A percentile compares a stretch with the other conserved stretches of the same genome.
Evolutionary conservation across 306 rosid genomes (phyloP).

Genomic region (Carpinus fangiana): DNA sequence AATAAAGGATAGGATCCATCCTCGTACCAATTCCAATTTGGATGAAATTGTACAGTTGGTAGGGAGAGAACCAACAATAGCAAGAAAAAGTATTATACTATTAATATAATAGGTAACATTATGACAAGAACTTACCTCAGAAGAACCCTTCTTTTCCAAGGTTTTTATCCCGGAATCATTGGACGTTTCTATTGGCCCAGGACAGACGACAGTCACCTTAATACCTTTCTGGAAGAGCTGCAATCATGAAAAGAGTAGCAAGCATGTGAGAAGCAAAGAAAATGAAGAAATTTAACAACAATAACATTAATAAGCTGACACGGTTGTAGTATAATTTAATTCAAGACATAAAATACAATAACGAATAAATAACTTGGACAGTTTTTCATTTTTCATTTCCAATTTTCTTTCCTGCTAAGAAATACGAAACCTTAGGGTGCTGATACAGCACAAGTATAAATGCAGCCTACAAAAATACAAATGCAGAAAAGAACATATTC

Average conservation of each 20-base stretch:
- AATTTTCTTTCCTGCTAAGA: background rate
- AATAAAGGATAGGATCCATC: background rate
- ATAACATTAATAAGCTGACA: background rate
- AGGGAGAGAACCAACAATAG: background rate
- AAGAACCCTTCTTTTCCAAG: constrained; percentile 37
- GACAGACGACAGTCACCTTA: constrained; percentile 84
- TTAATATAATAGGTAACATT: constrained; percentile 1
- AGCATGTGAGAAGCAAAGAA: background rate
- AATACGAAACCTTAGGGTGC: constrained; percentile 1
- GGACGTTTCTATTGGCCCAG: constrained; percentile 87
- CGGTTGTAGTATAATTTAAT: background rate
- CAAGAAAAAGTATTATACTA: background rate
- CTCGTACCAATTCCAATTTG: background rate
- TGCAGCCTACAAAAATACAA: background rate
- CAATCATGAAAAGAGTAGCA: constrained; percentile 21
- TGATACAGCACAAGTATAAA: background rate
- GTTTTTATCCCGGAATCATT: constrained; percentile 41
- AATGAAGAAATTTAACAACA: background rate
- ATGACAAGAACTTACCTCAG: constrained; percentile 59
- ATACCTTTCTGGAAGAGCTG: constrained; percentile 87
- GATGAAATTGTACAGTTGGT: background rate
- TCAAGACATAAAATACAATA: background rate
- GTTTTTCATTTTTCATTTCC: background rate
- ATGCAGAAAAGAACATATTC: background rate
- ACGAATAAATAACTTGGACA: background rate